Evolutionary conservation across 2,329 filamentous ascomycete species (phyloP).

Genomic region (Nemania bipapillata): DNA sequence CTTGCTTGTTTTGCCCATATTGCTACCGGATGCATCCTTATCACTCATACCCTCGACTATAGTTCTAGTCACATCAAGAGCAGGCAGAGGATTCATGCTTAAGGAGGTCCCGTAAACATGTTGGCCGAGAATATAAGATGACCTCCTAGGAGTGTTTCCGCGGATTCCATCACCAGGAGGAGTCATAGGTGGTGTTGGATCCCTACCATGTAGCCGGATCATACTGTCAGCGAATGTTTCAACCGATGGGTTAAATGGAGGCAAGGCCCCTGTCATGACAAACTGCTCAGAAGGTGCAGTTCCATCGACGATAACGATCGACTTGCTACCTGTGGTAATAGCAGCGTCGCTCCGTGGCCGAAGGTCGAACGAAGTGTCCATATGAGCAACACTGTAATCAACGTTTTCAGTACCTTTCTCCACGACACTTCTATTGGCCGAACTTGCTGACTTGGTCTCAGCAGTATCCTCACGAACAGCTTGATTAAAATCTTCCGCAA

Average conservation of each 20-base stretch:
- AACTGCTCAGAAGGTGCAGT: slow-evolving; percentile 64
- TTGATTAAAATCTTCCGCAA: slow-evolving; percentile 80
- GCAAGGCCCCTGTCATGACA: slow-evolving; percentile 63
- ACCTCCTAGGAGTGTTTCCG: slow-evolving; percentile 62
- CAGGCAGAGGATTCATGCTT: slow-evolving; percentile 57
- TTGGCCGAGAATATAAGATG: slow-evolving; percentile 66
- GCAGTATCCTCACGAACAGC: slow-evolving; percentile 74
- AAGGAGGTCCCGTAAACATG: slow-evolving; percentile 55
- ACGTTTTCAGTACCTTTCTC: slow-evolving; percentile 51
- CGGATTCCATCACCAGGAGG: slow-evolving; percentile 59
- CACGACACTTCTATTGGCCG: slow-evolving; percentile 43
- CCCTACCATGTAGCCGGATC: slow-evolving; percentile 58
- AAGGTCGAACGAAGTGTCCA: slow-evolving; percentile 58
- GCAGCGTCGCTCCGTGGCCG: slow-evolving; percentile 63
- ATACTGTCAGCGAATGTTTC: slow-evolving; percentile 66
- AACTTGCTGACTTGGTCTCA: slow-evolving; percentile 49
- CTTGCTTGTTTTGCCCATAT: slow-evolving; percentile 50
- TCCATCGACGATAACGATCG: slow-evolving; percentile 86
- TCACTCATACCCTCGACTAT: slow-evolving; percentile 50
- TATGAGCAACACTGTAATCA: slow-evolving; percentile 59
- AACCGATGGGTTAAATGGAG: slow-evolving; percentile 58
- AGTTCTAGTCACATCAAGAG: slow-evolving; percentile 53
- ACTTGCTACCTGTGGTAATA: slow-evolving; percentile 85
- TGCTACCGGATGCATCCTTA: slow-evolving; percentile 47
- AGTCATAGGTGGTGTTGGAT: slow-evolving; percentile 71